Conservation (phyloP, 345 rosid species). For the Salix dunnii region DNA sequence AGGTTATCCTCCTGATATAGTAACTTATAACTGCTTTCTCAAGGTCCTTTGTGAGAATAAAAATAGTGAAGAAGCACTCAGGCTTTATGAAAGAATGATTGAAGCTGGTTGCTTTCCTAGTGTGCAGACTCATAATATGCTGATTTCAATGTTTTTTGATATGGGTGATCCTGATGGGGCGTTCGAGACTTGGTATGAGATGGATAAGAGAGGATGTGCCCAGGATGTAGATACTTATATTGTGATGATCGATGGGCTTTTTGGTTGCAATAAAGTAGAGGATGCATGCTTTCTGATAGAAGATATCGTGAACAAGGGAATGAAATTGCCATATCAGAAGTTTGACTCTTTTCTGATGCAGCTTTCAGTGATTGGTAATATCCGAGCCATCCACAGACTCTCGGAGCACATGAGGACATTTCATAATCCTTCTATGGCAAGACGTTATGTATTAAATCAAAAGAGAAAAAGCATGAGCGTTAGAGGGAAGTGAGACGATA, state of each 20-base stretch:
- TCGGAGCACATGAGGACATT: conserved; percentile 81
- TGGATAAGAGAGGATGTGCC: conserved; percentile 59
- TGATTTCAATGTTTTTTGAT: conserved; percentile 69
- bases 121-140: conserved; percentile 81
- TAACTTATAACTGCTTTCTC: conserved; percentile 83
- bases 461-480: conserved; percentile 61
- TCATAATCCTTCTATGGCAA: conserved; percentile 80
- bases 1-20: conserved; percentile 88
- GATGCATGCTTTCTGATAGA: conserved; percentile 72
- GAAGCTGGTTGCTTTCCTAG: conserved; percentile 71
- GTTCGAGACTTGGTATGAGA: conserved; percentile 72
- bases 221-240: conserved; percentile 69
- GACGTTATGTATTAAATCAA: conserved; percentile 65
- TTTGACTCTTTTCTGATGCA: conserved; percentile 78
- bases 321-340: conserved; percentile 64
- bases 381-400: conserved; percentile 63
- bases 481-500: conserved; percentile 48
- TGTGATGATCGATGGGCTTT: conserved; percentile 87
- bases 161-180: conserved; percentile 73
- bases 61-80: conserved; percentile 65
- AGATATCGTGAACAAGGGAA: conserved; percentile 57
- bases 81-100: conserved; percentile 61
- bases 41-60: conserved; percentile 71
- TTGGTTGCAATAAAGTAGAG: conserved; percentile 53
- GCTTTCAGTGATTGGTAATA: conserved; percentile 67